Evolutionary conservation across 495 filamentous ascomycete species (phyloP).

Genomic region (Venustampulla echinocandica): DNA sequence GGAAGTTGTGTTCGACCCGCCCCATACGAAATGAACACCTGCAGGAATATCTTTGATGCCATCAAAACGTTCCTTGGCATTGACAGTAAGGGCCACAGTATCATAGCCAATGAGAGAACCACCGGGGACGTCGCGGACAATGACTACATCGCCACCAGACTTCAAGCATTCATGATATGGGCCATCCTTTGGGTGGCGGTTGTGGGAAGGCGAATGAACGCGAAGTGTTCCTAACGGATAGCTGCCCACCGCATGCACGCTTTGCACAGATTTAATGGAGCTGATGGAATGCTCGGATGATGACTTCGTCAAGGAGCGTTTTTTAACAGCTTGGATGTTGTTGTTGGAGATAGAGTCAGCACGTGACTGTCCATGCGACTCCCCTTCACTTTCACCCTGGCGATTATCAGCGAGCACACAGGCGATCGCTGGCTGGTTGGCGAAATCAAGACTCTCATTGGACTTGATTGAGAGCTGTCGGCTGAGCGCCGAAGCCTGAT

Average conservation of each 20-base stretch:
- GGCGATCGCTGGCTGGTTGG: not conserved
- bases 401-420: not conserved
- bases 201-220: slow-evolving; percentile 24
- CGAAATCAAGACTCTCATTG: slow-evolving; percentile 1
- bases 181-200: not conserved
- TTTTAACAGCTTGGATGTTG: not conserved
- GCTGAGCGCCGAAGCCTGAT: slow-evolving; percentile 8
- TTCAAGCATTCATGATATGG: slow-evolving; percentile 12
- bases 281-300: slow-evolving; percentile 8
- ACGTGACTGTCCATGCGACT: not conserved
- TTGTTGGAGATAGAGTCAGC: slow-evolving; percentile 6
- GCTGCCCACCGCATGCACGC: slow-evolving; percentile 26
- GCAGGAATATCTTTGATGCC: slow-evolving; percentile 53
- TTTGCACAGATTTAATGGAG: slow-evolving; percentile 14
- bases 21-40: slow-evolving; percentile 52
- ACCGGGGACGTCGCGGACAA: slow-evolving; percentile 34
- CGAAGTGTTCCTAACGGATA: slow-evolving; percentile 30
- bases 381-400: not conserved
- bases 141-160: slow-evolving; percentile 33
- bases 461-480: slow-evolving; percentile 15
- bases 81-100: slow-evolving; percentile 30
- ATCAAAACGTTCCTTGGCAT: slow-evolving; percentile 28
- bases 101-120: slow-evolving; percentile 40
- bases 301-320: slow-evolving; percentile 10
- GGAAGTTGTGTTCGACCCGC: slow-evolving; percentile 35